Evolutionary conservation across 306 rosid species (phyloP).

Genomic region (Cucurbita moschata): DNA sequence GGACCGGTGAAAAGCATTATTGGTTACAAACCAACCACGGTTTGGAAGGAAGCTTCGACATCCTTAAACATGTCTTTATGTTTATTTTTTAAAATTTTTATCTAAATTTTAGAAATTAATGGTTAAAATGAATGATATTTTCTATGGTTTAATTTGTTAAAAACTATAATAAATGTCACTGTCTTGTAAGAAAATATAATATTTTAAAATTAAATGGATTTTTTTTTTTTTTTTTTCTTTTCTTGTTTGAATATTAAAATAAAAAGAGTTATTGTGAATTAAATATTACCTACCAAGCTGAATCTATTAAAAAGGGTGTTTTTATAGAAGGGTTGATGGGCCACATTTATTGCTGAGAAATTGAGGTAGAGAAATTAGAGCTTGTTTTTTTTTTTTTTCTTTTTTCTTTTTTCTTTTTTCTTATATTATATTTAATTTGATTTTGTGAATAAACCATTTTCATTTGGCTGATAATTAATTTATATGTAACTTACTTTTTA

Average conservation of each 20-base stretch:
- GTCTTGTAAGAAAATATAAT: background rate
- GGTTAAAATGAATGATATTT: background rate
- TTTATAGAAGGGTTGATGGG: background rate
- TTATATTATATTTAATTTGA: background rate
- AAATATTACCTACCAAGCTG: conserved; percentile 29
- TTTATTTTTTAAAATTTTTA: background rate
- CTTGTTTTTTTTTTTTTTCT: background rate
- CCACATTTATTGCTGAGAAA: conserved; percentile 28
- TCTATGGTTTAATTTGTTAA: background rate
- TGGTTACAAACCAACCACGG: background rate
- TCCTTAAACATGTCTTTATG: background rate
- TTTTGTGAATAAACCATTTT: too few species aligned
- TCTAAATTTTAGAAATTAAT: background rate
- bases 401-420: background rate
- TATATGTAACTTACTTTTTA: too few species aligned
- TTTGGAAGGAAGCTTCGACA: conserved; percentile 1
- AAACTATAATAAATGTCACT: background rate
- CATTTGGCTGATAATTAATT: too few species aligned
- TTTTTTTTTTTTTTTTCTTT: background rate
- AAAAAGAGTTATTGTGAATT: background rate
- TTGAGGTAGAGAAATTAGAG: background rate
- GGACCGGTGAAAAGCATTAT: background rate
- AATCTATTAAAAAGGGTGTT: conserved; percentile 15
- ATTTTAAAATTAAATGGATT: background rate
- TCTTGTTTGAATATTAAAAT: background rate